Evolutionary conservation across 441 rosid genomes (phyloP).

Genomic region (Biscutella laevigata): DNA sequence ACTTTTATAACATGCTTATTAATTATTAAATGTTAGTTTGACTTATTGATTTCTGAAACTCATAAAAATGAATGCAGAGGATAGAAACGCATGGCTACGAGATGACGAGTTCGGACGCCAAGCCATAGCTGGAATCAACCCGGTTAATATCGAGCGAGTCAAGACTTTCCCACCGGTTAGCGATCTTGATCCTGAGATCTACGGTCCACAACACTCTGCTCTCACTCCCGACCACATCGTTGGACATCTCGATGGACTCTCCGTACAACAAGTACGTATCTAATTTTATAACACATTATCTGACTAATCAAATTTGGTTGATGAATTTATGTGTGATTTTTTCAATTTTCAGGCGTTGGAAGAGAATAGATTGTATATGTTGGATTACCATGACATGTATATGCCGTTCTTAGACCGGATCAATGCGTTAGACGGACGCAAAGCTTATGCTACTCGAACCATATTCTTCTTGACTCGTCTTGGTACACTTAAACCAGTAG

Average conservation of each 20-base stretch:
- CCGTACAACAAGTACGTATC: conserved; percentile 61
- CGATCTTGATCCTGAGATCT: conserved; percentile 67
- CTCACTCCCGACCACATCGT: conserved; percentile 64
- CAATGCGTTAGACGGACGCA: conserved; percentile 71
- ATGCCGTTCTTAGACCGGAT: conserved; percentile 77
- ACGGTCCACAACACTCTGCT: conserved; percentile 72
- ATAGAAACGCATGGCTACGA: conserved; percentile 84
- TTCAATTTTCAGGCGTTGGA: conserved; percentile 54
- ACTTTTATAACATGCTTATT: neutral
- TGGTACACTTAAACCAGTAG: conserved; percentile 77
- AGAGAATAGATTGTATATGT: conserved; percentile 54
- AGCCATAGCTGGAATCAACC: conserved; percentile 78
- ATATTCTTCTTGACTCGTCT: conserved; percentile 54
- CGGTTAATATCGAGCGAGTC: conserved; percentile 61
- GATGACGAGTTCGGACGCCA: conserved; percentile 96
- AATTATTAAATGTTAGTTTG: neutral
- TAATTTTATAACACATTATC: too few species aligned
- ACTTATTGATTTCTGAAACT: neutral
- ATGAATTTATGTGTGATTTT: too few species aligned
- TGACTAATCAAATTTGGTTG: too few species aligned
- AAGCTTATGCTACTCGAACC: conserved; percentile 80
- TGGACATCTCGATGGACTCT: conserved; percentile 62
- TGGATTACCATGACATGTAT: conserved; percentile 72
- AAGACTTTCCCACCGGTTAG: conserved; percentile 71
- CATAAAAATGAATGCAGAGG: conserved; percentile 55